phyloP scores from a whole-genome alignment of 2,329 filamentous ascomycete genomes.

The Exophiala sp. region DNA sequence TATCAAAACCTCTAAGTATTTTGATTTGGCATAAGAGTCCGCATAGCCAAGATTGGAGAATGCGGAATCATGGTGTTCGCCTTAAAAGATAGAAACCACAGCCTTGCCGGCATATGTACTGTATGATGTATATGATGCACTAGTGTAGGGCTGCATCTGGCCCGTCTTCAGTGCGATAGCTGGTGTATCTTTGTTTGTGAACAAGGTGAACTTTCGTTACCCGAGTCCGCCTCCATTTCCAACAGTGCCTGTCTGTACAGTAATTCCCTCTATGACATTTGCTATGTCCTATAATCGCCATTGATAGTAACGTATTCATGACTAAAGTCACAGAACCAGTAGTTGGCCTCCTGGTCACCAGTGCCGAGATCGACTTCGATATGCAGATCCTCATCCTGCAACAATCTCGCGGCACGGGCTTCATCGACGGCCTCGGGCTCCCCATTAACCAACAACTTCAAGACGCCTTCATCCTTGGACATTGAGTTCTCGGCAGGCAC shows the following conservation, averaged over 20 bases:
- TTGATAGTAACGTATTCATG: conserved; percentile 67
- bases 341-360: conserved; percentile 50
- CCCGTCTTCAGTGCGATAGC: too few relatives aligned
- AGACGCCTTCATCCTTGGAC: conserved; percentile 32
- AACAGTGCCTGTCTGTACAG: too few relatives aligned
- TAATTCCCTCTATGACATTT: background rate
- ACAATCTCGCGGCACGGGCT: conserved; percentile 51
- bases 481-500: conserved; percentile 53
- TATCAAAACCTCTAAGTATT: background rate
- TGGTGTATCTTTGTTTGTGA: too few relatives aligned
- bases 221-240: too few relatives aligned
- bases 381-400: conserved; percentile 58
- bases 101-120: background rate
- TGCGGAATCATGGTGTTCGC: background rate
- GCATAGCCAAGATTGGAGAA: background rate
- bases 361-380: conserved; percentile 54
- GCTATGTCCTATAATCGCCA: conserved; percentile 58
- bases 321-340: conserved; percentile 63
- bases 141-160: too few relatives aligned
- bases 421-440: conserved; percentile 60
- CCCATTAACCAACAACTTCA: conserved; percentile 55
- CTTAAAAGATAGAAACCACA: too few relatives aligned
- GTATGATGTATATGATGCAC: too few relatives aligned
- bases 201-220: too few relatives aligned
- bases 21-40: background rate